phyloP scores from a whole-genome alignment of 2,329 filamentous ascomycete genomes.

The Penicillium sp. region DNA sequence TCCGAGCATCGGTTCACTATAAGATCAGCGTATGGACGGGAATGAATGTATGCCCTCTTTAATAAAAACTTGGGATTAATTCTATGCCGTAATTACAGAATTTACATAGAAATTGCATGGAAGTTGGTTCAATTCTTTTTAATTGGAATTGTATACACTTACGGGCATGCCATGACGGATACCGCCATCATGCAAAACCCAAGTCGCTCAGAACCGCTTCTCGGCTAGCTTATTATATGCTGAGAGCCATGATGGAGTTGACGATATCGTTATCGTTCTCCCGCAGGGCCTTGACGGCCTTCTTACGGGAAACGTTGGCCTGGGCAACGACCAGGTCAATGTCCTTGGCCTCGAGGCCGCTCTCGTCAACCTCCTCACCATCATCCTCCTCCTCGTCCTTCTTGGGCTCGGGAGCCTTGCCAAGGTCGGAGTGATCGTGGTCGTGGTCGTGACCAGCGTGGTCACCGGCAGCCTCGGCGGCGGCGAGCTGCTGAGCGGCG shows the following conservation, averaged over 20 bases:
- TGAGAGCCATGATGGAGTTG: conserved; percentile 99
- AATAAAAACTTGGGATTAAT: no score
- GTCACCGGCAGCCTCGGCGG: conserved; percentile 62
- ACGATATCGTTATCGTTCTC: conserved; percentile 99
- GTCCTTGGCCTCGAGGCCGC: conserved; percentile 96
- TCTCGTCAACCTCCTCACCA: conserved; percentile 91
- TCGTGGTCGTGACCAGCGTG: conserved; percentile 59
- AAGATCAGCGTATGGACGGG: background rate
- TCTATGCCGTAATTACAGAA: no score
- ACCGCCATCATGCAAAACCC: conserved; percentile 29
- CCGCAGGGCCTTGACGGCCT: conserved; percentile 92
- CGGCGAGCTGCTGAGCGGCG: conserved; percentile 91
- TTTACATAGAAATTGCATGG: conserved; percentile 14
- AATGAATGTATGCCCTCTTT: no score
- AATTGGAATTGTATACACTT: conserved; percentile 39
- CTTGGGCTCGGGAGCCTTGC: conserved; percentile 61
- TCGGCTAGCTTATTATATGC: conserved; percentile 57
- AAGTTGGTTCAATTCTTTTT: conserved; percentile 33
- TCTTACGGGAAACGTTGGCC: conserved; percentile 93
- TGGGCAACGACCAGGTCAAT: conserved; percentile 99
- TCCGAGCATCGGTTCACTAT: conserved; percentile 24
- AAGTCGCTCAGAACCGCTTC: conserved; percentile 27
- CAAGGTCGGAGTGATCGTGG: conserved; percentile 54
- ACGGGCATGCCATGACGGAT: conserved; percentile 23
- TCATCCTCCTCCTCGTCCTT: conserved; percentile 87